Evolutionary conservation across 805 yeast species (phyloP).

Genomic region (Saturnispora silvae): DNA sequence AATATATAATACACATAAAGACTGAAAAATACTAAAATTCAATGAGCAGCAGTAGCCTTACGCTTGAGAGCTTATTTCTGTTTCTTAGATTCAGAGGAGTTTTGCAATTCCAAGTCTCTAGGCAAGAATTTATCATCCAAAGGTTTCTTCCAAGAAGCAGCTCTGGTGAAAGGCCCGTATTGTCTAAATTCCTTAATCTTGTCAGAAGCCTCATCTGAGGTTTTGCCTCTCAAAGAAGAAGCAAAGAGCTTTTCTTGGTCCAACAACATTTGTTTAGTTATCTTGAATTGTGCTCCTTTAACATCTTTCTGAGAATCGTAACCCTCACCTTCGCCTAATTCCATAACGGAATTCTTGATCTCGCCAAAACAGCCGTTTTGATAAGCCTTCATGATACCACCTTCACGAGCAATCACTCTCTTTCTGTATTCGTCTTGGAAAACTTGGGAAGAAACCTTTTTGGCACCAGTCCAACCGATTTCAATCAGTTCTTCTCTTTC

Average conservation of each 20-base stretch:
- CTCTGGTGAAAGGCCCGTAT: constrained; percentile 48
- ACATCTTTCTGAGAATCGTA: constrained; percentile 32
- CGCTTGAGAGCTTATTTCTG: constrained; percentile 3
- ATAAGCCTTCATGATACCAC: constrained; percentile 70
- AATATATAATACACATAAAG: not conserved
- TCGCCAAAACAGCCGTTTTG: constrained; percentile 56
- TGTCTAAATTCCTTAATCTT: constrained; percentile 55
- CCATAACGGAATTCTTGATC: constrained; percentile 48
- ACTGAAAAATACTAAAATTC: no score
- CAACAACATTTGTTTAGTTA: constrained; percentile 24
- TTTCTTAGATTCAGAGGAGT: constrained; percentile 6
- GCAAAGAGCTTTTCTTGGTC: constrained; percentile 13
- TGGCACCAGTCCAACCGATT: constrained; percentile 94
- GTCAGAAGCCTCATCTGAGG: constrained; percentile 27
- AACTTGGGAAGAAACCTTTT: constrained; percentile 57
- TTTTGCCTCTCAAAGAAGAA: constrained; percentile 23
- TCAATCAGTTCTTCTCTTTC: constrained; percentile 45
- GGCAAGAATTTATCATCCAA: constrained; percentile 30
- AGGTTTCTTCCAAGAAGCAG: constrained; percentile 30
- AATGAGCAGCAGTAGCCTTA: no score
- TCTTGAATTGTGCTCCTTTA: constrained; percentile 18
- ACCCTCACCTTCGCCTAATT: constrained; percentile 75
- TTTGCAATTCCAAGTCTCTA: constrained; percentile 21
- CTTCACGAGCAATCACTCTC: constrained; percentile 50
- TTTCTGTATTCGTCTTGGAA: constrained; percentile 64